Base-by-base conservation (phyloP, 345 rosid species). In the Salix brachista region DNA sequence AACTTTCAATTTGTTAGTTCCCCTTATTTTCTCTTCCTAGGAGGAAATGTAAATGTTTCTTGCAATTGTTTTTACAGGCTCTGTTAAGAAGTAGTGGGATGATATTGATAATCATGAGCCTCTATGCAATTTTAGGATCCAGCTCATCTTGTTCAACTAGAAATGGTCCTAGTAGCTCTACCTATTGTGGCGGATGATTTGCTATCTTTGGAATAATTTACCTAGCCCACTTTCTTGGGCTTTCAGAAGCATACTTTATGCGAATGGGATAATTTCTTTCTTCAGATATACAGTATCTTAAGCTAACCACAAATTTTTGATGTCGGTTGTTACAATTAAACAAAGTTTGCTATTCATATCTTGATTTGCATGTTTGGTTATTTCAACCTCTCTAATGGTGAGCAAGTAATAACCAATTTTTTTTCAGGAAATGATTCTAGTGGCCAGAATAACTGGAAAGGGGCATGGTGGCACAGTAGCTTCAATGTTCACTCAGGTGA, bases 381-480 rank as follows among this genome's bases (percentile, higher is more conserved):
- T 14, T n/a, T 62, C 66, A 21, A 6, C 23, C 17, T 28, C 14
- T 14, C 65, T 66, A 30, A 13, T 26, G 37, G 23, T 10, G 26
- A 62, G 44, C 11, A 54, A 56, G 64, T 12, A 26, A 66, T 6
- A 7, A 28, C 67, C 30, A 44, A 74, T 67, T 42, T 66, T 48
- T 18, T 79, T 70, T 68, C 83, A 96, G 99, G 91, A 77, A 93
- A 93, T 89, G 94, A 92, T 82, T 84, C 98, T 67, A 92, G 90
- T 72, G 97, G 92, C 69, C 95, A 92, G 80, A 96, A 96, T 76
- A 86, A 96, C 83, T 94, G 99, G 98, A 93, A 89, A 78, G 99
- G 99, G 56, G 90, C 93, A 28, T 96, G 99, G 98, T 91, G 97
- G 98, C 97, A 93, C 84, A 88, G 94, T 83, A 90, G 88, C 86